Base-by-base conservation (phyloP, 164 flowering plant genomes). In the Aristolochia fimbriata region DNA sequence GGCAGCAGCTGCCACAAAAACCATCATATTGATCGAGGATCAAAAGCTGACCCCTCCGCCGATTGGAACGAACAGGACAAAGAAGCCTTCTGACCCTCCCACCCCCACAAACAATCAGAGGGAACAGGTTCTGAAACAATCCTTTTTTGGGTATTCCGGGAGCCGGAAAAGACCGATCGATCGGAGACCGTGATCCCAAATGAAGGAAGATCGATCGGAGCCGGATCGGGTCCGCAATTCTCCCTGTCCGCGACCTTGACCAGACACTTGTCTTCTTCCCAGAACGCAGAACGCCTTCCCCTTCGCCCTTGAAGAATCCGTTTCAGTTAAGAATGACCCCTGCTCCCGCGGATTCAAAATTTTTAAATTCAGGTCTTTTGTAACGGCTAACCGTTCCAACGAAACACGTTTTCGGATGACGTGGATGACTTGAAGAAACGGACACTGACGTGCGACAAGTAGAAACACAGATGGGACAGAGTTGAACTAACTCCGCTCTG, bases 311-410 rank as follows among this genome's bases (percentile, higher is more conserved):
- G 68, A 55, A 62, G 47, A 37, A 61, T 74, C 72, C 69, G 70
- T 47, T 70, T 59, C 65, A 22, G 68, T 68, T 55, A 67, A 63
- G 51, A 20, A 65, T 59, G 61, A 57, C 15, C n/a, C 6, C 27
- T 24, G 55, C 62, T 70, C 70, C 74, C 72, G 72, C 72, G 70
- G 55, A 23, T 71, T 31, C 51, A 47, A 22, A 12, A 16, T 21
- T 67, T 62, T 57, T 50, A 51, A 57, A 41, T 68, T 59, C 21
- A 15, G 31, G 16, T 15, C 24, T 55, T 51, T 45, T 23, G 47
- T 55, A 66, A 60, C 64, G 69, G 56, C 64, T 48, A 66, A 54
- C 69, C 60, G 69, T 54, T 49, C 50, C 64, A 54, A 60, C 55
- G 31, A 20, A 33, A 62, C 65, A 45, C 65, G 65, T 47, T 54